Conservation (phyloP, 805 yeast species). For the Myxozyma sirexii region DNA sequence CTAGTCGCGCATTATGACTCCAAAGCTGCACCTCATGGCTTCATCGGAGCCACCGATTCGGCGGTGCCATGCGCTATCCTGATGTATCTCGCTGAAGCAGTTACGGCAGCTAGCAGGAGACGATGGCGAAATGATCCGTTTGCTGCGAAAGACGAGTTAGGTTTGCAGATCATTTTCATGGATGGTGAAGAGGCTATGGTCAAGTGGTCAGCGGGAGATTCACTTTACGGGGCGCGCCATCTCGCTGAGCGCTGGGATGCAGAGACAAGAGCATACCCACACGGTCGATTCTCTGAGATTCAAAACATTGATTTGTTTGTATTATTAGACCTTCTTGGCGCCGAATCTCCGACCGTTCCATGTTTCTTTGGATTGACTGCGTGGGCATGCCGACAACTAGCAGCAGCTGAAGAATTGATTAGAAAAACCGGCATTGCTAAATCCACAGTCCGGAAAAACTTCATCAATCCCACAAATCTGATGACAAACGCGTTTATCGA, state of each 20-base stretch:
- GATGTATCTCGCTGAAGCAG: constrained; percentile 48
- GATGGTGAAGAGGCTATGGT: constrained; percentile 67
- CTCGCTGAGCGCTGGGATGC: constrained; percentile 48
- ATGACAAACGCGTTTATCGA: constrained; percentile 38
- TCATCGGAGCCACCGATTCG: constrained; percentile 62
- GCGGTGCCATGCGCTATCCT: constrained; percentile 60
- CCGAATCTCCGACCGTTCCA: constrained; percentile 42
- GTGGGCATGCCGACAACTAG: constrained; percentile 45
- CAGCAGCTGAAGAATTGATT: constrained; percentile 43
- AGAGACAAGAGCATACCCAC: constrained; percentile 29
- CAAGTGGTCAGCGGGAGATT: constrained; percentile 55
- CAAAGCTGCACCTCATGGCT: constrained; percentile 53
- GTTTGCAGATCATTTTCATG: constrained; percentile 55
- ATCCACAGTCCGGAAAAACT: background rate
- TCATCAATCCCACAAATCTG: constrained; percentile 11
- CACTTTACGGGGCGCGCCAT: constrained; percentile 59
- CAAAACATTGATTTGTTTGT: constrained; percentile 50
- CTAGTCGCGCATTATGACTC: constrained; percentile 63
- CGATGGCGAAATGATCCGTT: constrained; percentile 32
- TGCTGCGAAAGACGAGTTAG: constrained; percentile 35
- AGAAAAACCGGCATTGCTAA: constrained; percentile 26
- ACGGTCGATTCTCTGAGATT: constrained; percentile 35
- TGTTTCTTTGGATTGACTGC: constrained; percentile 52
- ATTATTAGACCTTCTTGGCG: constrained; percentile 56
- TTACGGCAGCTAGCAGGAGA: constrained; percentile 33